Evolutionary conservation across 768 basidiomycete species (phyloP), one percentile per base, ranked within the genome.

Genomic region (Leucosporidium yakuticum): DNA sequence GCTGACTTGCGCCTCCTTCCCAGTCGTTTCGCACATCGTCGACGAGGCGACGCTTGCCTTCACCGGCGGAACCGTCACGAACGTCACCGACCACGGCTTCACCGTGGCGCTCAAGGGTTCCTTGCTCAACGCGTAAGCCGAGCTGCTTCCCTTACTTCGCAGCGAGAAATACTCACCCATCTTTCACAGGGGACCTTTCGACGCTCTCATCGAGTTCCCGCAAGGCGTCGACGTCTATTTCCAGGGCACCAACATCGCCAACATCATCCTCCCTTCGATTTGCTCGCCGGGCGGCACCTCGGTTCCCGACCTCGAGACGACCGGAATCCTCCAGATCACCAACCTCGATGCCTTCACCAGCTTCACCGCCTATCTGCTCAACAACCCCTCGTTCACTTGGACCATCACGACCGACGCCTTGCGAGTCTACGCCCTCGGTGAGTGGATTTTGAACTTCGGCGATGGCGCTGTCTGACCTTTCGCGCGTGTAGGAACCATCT

Each of bases 271-370:
- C 31, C 84, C 85, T 54, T 79, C 85, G n/a, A 81, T 88, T 17
- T 89, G 88, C 74, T 85, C 85, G 34, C 82, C 85, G 29, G 88
- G 87, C 12, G 84, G 87, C 70, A 78, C 75, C 17, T 87, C 87
- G 50, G 85, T 87, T 36, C 88, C 87, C 17, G 77, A 88, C 73
- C 87, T 87, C 73, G 74, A 78, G 56, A 79, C 85, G 32, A 82
- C 77, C 44, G 87, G 82, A 31, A 80, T 75, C 20, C 76, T 88
- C 34, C 82, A 80, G 5, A 89, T 88, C 68, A 87, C 83, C 0
- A 81, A 88, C 68, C 73, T 79, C 31, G 77, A 74, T n/a, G 79
- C 77, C 83, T 86, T 71, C 25, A 62, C 62, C 76, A 77, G 80
- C 20, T 89, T 87, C 73, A 84, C 87, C 0, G 85, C 83, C 0